Conservation (phyloP, 2,329 filamentous ascomycete species). For the Lizonia empirigonia region DNA sequence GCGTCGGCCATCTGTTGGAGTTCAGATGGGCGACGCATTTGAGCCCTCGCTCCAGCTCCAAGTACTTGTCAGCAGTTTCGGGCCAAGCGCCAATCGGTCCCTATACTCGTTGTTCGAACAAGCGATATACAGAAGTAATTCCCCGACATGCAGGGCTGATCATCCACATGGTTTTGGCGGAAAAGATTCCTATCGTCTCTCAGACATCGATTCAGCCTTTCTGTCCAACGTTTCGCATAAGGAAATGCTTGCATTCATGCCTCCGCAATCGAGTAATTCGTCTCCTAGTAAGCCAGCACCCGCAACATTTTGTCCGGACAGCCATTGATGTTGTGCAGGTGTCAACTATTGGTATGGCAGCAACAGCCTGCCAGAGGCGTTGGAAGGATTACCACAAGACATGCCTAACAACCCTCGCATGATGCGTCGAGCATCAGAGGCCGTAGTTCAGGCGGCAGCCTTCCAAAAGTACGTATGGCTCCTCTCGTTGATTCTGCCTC, state of each 20-base stretch:
- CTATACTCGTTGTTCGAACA: slow-evolving; percentile 30
- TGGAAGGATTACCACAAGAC: slow-evolving; percentile 35
- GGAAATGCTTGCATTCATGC: slow-evolving; percentile 48
- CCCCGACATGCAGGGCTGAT: slow-evolving; percentile 40
- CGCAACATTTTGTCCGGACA: slow-evolving; percentile 1
- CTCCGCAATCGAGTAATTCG: slow-evolving; percentile 42
- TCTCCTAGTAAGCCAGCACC: slow-evolving; percentile 36
- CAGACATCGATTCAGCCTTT: slow-evolving; percentile 29
- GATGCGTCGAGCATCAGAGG: slow-evolving; percentile 43
- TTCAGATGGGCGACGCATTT: slow-evolving; percentile 38
- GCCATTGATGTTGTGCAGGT: slow-evolving; percentile 29
- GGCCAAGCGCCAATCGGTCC: slow-evolving; percentile 35
- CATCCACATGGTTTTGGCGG: slow-evolving; percentile 30
- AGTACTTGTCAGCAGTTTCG: slow-evolving; percentile 39
- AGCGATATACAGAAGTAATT: slow-evolving; percentile 40
- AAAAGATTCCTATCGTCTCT: slow-evolving; percentile 29
- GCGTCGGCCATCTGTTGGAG: slow-evolving; percentile 37
- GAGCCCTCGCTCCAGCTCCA: slow-evolving; percentile 41
- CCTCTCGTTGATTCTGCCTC: neutral
- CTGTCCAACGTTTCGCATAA: slow-evolving; percentile 24
- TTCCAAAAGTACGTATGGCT: slow-evolving; percentile 38
- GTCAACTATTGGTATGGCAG: slow-evolving; percentile 44
- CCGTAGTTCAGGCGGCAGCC: slow-evolving; percentile 33
- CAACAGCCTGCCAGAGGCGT: slow-evolving; percentile 35
- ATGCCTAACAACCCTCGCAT: slow-evolving; percentile 30